Evolutionary conservation across 331 rosid species (phyloP).

Genomic region (Telfairia occidentalis): DNA sequence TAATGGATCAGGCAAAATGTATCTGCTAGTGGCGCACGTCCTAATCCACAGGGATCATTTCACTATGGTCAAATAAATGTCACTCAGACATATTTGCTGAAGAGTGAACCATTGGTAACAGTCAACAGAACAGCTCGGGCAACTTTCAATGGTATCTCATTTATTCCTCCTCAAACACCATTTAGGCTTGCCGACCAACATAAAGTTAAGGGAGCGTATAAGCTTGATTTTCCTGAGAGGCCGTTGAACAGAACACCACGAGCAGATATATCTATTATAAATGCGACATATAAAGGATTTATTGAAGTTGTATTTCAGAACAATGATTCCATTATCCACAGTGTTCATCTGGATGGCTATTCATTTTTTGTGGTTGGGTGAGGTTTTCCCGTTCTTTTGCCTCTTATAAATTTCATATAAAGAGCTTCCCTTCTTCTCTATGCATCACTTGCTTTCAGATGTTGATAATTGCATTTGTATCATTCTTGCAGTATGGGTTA

Average conservation of each 20-base stretch:
- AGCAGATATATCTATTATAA: constrained; percentile 10
- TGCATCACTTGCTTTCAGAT: constrained; percentile 3
- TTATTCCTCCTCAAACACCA: constrained; percentile 12
- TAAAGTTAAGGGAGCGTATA: constrained; percentile 12
- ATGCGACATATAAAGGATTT: constrained; percentile 15
- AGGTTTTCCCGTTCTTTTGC: not conserved
- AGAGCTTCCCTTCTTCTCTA: constrained; percentile 5
- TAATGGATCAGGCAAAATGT: constrained; percentile 8
- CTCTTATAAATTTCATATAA: not conserved
- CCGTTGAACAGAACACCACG: constrained; percentile 12
- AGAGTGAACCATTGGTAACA: constrained; percentile 10
- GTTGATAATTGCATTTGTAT: not conserved
- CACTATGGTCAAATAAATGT: constrained; percentile 14
- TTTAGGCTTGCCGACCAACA: constrained; percentile 15
- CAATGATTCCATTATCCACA: constrained; percentile 11
- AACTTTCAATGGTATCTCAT: constrained; percentile 13
- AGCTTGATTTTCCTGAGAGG: constrained; percentile 12
- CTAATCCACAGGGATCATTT: constrained; percentile 17
- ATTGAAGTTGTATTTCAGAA: constrained; percentile 15
- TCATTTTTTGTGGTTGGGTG: constrained; percentile 18
- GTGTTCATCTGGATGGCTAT: constrained; percentile 12
- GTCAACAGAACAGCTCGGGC: constrained; percentile 8
- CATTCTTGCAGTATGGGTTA: constrained; percentile 44
- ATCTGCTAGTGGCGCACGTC: constrained; percentile 17
- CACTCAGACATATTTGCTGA: constrained; percentile 11